These are phyloP conservation scores for Pseudovirgaria hyperparasitica DNA, from an alignment of 2,329 filamentous ascomycete species.

Conservation along the genomic window DNA sequence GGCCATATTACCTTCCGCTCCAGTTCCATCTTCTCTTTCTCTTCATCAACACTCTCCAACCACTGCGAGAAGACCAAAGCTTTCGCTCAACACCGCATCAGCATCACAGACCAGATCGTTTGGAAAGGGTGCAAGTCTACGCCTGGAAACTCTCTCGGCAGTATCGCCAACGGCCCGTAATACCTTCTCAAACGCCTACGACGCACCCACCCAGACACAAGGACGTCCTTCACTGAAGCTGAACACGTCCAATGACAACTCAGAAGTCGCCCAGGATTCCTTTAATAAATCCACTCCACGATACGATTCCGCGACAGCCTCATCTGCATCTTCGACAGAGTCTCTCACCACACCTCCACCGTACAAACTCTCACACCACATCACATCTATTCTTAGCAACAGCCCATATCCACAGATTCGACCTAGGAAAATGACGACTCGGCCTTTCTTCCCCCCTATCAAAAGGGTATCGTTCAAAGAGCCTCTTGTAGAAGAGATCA, in stretches of 20 bases:
- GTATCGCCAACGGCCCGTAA: constrained; percentile 48
- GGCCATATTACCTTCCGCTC: constrained; percentile 25
- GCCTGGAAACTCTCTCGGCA: constrained; percentile 40
- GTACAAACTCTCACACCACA: constrained; percentile 33
- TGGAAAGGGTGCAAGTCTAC: constrained; percentile 40
- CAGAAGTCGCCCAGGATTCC: constrained; percentile 5
- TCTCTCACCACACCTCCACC: constrained; percentile 25
- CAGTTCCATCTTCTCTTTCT: not conserved
- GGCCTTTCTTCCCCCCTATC: constrained; percentile 38
- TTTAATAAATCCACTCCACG: constrained; percentile 14
- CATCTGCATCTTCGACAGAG: constrained; percentile 27
- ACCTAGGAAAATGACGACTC: constrained; percentile 28
- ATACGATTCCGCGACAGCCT: constrained; percentile 23
- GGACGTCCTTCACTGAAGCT: constrained; percentile 17
- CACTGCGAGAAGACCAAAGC: constrained; percentile 37
- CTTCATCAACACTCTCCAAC: constrained; percentile 6
- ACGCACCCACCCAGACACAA: constrained; percentile 23
- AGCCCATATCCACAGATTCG: constrained; percentile 25
- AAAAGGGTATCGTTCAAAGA: constrained; percentile 46
- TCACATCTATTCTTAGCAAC: constrained; percentile 33
- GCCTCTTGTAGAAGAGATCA: constrained; percentile 46
- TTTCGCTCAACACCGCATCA: constrained; percentile 46
- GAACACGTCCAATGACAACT: constrained; percentile 20
- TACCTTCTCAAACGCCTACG: constrained; percentile 49
- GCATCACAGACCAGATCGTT: constrained; percentile 35